These are phyloP conservation scores for Fallopia convolvulus DNA, from an alignment of 148 eudicot genomes.

Conservation along the genomic window DNA sequence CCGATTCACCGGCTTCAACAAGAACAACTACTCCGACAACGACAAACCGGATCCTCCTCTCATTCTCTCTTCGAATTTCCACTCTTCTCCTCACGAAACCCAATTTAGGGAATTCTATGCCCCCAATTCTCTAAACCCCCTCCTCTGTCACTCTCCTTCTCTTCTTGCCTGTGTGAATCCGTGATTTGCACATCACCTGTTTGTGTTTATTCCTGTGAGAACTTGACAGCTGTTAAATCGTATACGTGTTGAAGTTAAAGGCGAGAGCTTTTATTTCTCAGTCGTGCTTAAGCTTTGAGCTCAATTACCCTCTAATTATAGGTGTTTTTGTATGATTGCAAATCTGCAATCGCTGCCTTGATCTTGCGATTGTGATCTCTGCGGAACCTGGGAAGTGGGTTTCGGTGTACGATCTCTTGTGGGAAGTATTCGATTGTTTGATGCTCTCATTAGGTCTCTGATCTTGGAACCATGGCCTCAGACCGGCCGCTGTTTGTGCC, in stretches of 20 bases:
- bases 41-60: neutral
- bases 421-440: neutral
- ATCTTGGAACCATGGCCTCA: slow-evolving; percentile 47
- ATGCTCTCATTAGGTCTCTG: slow-evolving; percentile 24
- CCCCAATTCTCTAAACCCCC: slow-evolving; percentile 8
- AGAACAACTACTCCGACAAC: slow-evolving; percentile 4
- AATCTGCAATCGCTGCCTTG: neutral
- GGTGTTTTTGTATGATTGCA: neutral
- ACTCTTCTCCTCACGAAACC: neutral
- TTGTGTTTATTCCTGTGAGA: slow-evolving; percentile 1
- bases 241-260: neutral
- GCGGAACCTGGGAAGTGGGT: slow-evolving; percentile 4
- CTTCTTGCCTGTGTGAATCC: neutral
- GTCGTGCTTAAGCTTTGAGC: slow-evolving; percentile 5
- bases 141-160: neutral
- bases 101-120: neutral
- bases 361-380: neutral
- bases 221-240: neutral
- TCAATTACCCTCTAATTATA: neutral
- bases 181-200: neutral
- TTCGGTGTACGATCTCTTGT: neutral
- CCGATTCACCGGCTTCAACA: slow-evolving; percentile 3
- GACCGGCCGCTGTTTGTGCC: slow-evolving; percentile 43
- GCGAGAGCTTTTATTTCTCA: neutral
- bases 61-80: neutral